These are phyloP conservation scores for Botrytis elliptica DNA, from an alignment of 2,329 filamentous ascomycete genomes.

Conservation along the genomic window DNA sequence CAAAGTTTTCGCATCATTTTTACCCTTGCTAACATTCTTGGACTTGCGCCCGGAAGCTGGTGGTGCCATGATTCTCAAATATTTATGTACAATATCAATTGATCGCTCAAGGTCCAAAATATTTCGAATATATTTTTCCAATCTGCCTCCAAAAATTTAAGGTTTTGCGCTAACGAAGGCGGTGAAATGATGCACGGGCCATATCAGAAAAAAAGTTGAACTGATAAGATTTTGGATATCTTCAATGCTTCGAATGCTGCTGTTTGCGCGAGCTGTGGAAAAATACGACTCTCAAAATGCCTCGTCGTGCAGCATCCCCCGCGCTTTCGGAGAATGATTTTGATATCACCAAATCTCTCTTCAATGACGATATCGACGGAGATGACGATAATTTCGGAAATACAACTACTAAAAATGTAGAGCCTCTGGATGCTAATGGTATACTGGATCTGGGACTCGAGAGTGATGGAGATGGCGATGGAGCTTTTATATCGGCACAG, in stretches of 20 bases:
- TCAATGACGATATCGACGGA: slow-evolving; percentile 58
- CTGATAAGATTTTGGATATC: slow-evolving; percentile 25
- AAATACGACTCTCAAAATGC: slow-evolving; percentile 52
- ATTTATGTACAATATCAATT: slow-evolving; percentile 2
- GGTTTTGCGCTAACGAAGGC: slow-evolving; percentile 24
- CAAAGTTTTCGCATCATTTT: slow-evolving; percentile 31
- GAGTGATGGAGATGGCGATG: slow-evolving; percentile 67
- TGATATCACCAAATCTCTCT: slow-evolving; percentile 80
- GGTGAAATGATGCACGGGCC: slow-evolving; percentile 1
- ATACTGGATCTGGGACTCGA: slow-evolving; percentile 58
- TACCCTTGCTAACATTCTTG: slow-evolving; percentile 27
- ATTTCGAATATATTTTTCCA: slow-evolving; percentile 21
- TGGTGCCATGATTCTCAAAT: slow-evolving; percentile 32
- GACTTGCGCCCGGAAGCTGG: slow-evolving; percentile 29
- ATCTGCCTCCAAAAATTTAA: slow-evolving; percentile 21
- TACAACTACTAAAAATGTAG: slow-evolving; percentile 41
- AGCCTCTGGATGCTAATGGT: slow-evolving; percentile 57
- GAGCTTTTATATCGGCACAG: slow-evolving; percentile 84
- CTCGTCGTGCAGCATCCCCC: slow-evolving; percentile 72
- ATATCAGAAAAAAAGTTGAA: slow-evolving; percentile 21
- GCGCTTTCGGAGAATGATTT: slow-evolving; percentile 85
- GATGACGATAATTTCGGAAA: slow-evolving; percentile 44
- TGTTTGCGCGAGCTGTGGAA: slow-evolving; percentile 21
- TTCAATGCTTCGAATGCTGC: background rate
- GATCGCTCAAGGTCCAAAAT: slow-evolving; percentile 8